Evolutionary conservation across 1,284 basidiomycete species (phyloP).

Genomic region (Clitocybe nebularis): DNA sequence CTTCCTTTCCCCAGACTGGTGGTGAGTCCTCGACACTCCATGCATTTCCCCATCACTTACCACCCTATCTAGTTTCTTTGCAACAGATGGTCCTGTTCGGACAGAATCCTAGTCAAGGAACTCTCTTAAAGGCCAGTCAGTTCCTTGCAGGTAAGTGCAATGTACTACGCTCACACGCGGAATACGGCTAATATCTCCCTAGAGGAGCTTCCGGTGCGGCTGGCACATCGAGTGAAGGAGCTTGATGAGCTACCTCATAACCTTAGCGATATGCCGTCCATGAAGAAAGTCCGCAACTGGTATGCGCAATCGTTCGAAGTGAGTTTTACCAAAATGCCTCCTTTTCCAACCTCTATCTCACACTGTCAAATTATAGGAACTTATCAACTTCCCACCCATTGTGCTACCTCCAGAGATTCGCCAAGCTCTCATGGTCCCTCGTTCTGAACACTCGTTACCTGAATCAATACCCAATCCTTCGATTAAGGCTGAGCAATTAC

Average conservation of each 20-base stretch:
- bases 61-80: conserved; percentile 63
- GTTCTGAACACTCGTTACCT: conserved; percentile 46
- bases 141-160: conserved; percentile 67
- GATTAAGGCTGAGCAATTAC: conserved; percentile 26
- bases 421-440: conserved; percentile 57
- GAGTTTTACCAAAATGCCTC: conserved; percentile 22
- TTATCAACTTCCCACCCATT: conserved; percentile 82
- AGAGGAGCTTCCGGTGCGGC: conserved; percentile 92
- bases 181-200: neutral
- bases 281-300: conserved; percentile 97
- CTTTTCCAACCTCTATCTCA: conserved; percentile 8
- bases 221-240: conserved; percentile 96
- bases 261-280: conserved; percentile 88
- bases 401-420: conserved; percentile 65
- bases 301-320: conserved; percentile 99
- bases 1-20: conserved; percentile 90
- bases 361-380: conserved; percentile 54
- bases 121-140: conserved; percentile 81
- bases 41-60: neutral
- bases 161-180: neutral
- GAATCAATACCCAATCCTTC: conserved; percentile 73
- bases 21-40: conserved; percentile 43
- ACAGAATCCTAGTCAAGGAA: conserved; percentile 84
- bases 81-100: conserved; percentile 91
- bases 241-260: conserved; percentile 93